Conservation (phyloP, 148 eudicot species). For the Amaranthus palmeri region DNA sequence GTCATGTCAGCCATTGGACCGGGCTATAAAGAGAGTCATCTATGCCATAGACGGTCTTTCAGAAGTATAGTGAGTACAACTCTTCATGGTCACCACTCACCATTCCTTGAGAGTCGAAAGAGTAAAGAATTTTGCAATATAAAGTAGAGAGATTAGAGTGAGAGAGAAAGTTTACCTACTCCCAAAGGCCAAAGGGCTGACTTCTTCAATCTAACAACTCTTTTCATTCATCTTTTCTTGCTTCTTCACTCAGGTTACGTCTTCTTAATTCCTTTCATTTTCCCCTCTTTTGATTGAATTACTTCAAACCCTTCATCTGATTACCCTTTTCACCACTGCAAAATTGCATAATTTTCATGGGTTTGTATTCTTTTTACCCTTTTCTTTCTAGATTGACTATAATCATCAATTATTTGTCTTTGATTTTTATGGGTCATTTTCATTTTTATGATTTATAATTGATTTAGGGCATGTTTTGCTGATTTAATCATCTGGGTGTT, state of each 20-base stretch:
- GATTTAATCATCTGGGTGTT: not conserved
- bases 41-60: too few species aligned
- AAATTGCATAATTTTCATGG: constrained; percentile 7
- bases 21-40: too few species aligned
- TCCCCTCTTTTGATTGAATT: not conserved
- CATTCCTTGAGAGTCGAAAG: not conserved
- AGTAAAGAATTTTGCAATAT: constrained; percentile 10
- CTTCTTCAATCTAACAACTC: constrained; percentile 11
- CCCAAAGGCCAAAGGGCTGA: not conserved
- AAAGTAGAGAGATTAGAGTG: constrained; percentile 7
- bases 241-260: constrained; percentile 10
- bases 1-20: too few species aligned
- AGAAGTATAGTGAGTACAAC: too few species aligned
- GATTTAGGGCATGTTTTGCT: constrained; percentile 8
- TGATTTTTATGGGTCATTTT: not conserved
- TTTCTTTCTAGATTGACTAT: not conserved
- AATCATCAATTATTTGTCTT: not conserved
- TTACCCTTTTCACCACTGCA: not conserved
- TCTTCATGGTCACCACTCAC: constrained; percentile 11
- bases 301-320: constrained; percentile 8
- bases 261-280: not conserved
- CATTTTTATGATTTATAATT: constrained; percentile 10
- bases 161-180: constrained; percentile 29
- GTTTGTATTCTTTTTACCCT: not conserved
- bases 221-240: not conserved